Percentiles rank a stretch among this genome's conserved stretches.
These are phyloP conservation scores for Penicillium tannophilum DNA, from an alignment of 495 filamentous ascomycete species.

Conservation along the genomic window DNA sequence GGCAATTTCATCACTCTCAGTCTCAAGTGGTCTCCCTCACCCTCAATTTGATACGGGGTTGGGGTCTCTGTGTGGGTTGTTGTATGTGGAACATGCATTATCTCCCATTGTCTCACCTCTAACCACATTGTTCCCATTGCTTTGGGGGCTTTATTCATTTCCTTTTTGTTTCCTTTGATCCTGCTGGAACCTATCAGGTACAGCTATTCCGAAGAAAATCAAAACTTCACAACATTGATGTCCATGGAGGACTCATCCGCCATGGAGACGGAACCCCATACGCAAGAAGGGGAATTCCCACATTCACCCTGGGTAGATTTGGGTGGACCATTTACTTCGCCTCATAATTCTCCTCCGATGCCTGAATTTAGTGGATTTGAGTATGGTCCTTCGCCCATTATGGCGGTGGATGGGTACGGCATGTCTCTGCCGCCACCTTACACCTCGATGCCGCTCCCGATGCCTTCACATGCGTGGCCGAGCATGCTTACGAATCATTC, in stretches of 20 bases:
- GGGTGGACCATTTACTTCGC: conserved; percentile 45
- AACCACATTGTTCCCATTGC: conserved; percentile 29
- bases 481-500: conserved; percentile 60
- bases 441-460: conserved; percentile 59
- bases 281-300: conserved; percentile 48
- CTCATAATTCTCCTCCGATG: conserved; percentile 48
- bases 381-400: conserved; percentile 37
- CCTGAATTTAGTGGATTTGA: conserved; percentile 47
- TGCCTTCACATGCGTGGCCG: conserved; percentile 70
- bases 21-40: not conserved
- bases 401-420: conserved; percentile 46
- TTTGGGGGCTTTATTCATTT: conserved; percentile 9
- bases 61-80: conserved; percentile 11
- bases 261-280: conserved; percentile 52
- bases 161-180: conserved; percentile 10
- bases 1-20: not conserved
- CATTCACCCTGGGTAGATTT: conserved; percentile 57
- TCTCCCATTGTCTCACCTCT: conserved; percentile 35
- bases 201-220: not conserved
- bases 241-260: conserved; percentile 27
- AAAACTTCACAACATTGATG: conserved; percentile 1
- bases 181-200: conserved; percentile 16
- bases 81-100: conserved; percentile 40
- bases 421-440: conserved; percentile 52
- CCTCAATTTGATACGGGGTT: conserved; percentile 21